A percentile compares a stretch with the other conserved stretches of the same genome.
These are phyloP conservation scores for Pseudogymnoascus sp. DNA, from an alignment of 2,329 filamentous ascomycete genomes.

Conservation along the genomic window DNA sequence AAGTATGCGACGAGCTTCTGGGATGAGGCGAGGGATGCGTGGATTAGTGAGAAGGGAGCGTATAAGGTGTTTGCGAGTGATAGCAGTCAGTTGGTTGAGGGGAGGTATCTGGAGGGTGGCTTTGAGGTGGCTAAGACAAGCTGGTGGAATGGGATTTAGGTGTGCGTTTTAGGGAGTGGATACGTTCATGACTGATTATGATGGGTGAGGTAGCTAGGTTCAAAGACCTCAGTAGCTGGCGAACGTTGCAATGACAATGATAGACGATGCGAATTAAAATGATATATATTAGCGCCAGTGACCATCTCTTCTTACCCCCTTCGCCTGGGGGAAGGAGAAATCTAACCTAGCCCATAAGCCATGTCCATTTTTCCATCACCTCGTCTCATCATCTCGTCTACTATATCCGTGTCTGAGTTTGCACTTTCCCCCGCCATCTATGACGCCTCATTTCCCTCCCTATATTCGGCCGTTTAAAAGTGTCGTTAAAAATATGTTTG, in stretches of 20 bases:
- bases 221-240: not conserved
- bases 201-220: not conserved
- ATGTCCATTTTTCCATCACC: not conserved
- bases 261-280: not conserved
- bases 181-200: not conserved
- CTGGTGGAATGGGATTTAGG: constrained; percentile 13
- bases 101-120: not conserved
- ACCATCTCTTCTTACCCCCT: not conserved
- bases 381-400: not conserved
- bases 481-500: constrained; percentile 1
- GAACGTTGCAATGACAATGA: not conserved
- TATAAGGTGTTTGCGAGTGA: constrained; percentile 30
- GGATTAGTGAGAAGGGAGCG: constrained; percentile 32
- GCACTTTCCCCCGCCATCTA: not conserved
- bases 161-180: not conserved
- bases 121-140: constrained; percentile 11
- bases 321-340: not conserved
- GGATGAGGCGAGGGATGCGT: constrained; percentile 34
- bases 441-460: not conserved
- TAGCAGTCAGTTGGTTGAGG: constrained; percentile 6
- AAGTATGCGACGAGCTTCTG: constrained; percentile 35
- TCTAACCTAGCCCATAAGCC: not conserved
- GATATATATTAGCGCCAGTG: constrained; percentile 1
- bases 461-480: not conserved
- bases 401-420: not conserved